Base-by-base conservation (phyloP, 768 basidiomycete species). In the Solioccasus polychromus region DNA sequence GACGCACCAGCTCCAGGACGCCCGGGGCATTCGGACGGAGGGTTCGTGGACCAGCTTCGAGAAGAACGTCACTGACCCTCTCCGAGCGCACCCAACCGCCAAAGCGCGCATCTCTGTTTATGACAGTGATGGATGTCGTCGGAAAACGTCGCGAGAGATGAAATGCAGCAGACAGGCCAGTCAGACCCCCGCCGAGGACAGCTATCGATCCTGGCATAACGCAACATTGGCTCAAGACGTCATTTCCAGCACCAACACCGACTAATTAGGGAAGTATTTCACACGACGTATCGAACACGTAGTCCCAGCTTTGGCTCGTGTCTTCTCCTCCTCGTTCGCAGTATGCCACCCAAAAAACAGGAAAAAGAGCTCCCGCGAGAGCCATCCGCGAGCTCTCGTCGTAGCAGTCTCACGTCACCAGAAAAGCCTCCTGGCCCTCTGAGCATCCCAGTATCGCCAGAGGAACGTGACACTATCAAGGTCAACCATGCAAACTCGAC, bases 21-120 rank as follows among this genome's bases (percentile, higher is more conserved):
- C 83, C 68, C 45, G 76, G 78, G 6, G 87, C 79, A 40, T 82
- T 82, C 0, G 94, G 91, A 29, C 93, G 68, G 24, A 99, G 70
- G 14, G 90, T 94, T 31, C 94, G 72, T 20, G 95, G 93, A 1
- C 95, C 95, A 19, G 79, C 75, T 69, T 99, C 95, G 5, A 97
- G 70, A 4, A 89, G 60, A 9, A 92, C 74, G 4, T 61, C 58
- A 7, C 67, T 53, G 18, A 84, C 71, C 15, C 75, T 74, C 45
- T 81, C 74, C 39, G 78, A 86, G 42, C 69, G 72, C 1, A 92
- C 77, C 94, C 93, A 97, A n/a, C 95, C 95, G 11, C 95, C 95
- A 5, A 86, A 63, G 2, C 80, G 71, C 1, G 65, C 39, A 8
- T 78, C 67, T 50, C 73, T 78, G 55, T 97, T 93, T 22, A 94